phyloP scores from a whole-genome alignment of 768 basidiomycete genomes.

The Kwoniella dejecticola region DNA sequence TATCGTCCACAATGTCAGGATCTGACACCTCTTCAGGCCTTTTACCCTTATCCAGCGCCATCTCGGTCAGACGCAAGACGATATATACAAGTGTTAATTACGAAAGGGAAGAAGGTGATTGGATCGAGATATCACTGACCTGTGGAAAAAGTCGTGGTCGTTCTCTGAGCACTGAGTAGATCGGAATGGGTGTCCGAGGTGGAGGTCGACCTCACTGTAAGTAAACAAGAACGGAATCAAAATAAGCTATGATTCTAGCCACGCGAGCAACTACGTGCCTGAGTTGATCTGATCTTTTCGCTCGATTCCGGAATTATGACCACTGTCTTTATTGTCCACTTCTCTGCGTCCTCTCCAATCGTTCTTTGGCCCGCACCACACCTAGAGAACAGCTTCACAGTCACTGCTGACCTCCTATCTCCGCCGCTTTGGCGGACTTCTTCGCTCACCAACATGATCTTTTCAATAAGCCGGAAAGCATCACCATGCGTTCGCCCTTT shows the following conservation, averaged over 20 bases:
- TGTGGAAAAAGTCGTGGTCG: neutral
- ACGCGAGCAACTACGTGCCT: neutral
- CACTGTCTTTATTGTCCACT: neutral
- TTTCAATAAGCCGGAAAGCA: too few species aligned
- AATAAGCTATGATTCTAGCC: neutral
- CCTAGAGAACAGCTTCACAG: neutral
- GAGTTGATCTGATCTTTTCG: neutral
- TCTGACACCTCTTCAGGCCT: slow-evolving; percentile 23
- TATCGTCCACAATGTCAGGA: slow-evolving; percentile 17
- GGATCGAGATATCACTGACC: neutral
- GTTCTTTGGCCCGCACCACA: neutral
- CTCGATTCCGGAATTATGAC: slow-evolving; percentile 1
- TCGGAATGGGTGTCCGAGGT: neutral
- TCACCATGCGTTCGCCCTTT: neutral
- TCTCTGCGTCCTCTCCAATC: neutral
- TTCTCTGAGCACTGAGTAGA: neutral
- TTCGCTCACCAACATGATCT: neutral
- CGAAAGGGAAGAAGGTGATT: neutral
- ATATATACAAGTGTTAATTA: neutral
- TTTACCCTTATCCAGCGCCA: neutral
- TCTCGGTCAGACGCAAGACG: neutral
- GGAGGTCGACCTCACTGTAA: neutral
- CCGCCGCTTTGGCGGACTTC: slow-evolving; percentile 1
- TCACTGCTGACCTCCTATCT: neutral
- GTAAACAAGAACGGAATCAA: slow-evolving; percentile 3